Evolutionary conservation across 2,329 filamentous ascomycete species (phyloP).

Genomic region (Corniculantispora saksenae): DNA sequence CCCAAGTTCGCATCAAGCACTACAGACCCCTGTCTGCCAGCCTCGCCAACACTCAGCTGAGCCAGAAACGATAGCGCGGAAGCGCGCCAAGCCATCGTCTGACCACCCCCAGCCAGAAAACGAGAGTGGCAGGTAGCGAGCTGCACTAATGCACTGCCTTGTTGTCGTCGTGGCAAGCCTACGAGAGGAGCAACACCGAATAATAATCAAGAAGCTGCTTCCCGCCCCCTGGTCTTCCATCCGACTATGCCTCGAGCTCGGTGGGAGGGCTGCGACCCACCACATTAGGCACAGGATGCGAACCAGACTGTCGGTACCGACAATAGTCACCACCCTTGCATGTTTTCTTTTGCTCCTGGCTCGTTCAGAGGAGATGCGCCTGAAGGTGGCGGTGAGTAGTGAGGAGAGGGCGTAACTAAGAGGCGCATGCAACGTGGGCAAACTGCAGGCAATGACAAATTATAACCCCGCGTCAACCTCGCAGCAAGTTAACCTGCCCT

Average conservation of each 20-base stretch:
- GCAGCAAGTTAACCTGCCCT: no score
- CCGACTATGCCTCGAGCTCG: neutral
- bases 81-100: neutral
- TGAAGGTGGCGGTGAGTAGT: neutral
- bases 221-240: neutral
- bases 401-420: neutral
- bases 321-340: neutral
- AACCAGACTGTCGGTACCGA: slow-evolving; percentile 12
- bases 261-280: neutral
- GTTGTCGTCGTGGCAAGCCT: neutral
- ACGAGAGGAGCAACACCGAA: neutral
- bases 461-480: neutral
- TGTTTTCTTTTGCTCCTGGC: neutral
- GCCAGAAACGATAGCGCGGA: neutral
- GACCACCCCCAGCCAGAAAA: neutral
- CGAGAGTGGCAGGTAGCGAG: neutral
- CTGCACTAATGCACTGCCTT: slow-evolving; percentile 1
- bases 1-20: no score
- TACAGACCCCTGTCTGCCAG: neutral
- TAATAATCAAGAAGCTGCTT: neutral
- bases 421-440: neutral
- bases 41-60: slow-evolving; percentile 6
- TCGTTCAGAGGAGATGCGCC: neutral
- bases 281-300: neutral
- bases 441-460: neutral